Evolutionary conservation across 345 rosid species (phyloP).

Genomic region (Bruguiera sexangula): DNA sequence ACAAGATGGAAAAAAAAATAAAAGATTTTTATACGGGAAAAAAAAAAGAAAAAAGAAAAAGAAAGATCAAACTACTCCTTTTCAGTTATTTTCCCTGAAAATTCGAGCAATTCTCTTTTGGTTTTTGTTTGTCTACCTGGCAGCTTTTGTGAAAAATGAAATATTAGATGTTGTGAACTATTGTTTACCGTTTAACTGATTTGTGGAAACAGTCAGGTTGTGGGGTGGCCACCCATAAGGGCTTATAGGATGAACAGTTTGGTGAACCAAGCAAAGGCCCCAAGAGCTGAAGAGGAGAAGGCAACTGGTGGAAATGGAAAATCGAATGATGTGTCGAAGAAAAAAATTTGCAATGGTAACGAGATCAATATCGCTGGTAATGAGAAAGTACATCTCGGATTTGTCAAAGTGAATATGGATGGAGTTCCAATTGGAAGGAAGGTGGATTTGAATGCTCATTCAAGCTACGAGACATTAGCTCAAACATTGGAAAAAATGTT

Average conservation of each 20-base stretch:
- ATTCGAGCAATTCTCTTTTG: too few relatives aligned
- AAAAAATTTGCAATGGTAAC: constrained; percentile 39
- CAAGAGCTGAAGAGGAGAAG: constrained; percentile 48
- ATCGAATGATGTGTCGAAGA: constrained; percentile 46
- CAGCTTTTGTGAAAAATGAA: too few relatives aligned
- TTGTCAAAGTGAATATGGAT: constrained; percentile 61
- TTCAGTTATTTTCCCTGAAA: too few relatives aligned
- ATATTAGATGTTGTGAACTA: not conserved
- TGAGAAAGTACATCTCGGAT: constrained; percentile 56
- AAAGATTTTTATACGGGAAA: too few relatives aligned
- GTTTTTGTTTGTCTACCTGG: too few relatives aligned
- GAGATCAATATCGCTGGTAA: constrained; percentile 17
- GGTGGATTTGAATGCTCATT: constrained; percentile 47
- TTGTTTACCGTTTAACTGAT: constrained; percentile 6
- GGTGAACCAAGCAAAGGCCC: constrained; percentile 28
- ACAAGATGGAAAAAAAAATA: too few relatives aligned
- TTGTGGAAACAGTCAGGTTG: constrained; percentile 33
- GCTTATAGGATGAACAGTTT: constrained; percentile 28
- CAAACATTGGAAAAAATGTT: constrained; percentile 30
- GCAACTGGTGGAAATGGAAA: constrained; percentile 43
- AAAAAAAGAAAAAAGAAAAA: too few relatives aligned
- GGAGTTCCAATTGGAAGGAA: constrained; percentile 68
- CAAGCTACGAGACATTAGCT: constrained; percentile 20
- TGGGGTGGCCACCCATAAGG: constrained; percentile 37
- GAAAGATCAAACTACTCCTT: too few relatives aligned